These are phyloP conservation scores for Tetrastigma voinierianum DNA, from an alignment of 164 flowering plant genomes.

Conservation along the genomic window DNA sequence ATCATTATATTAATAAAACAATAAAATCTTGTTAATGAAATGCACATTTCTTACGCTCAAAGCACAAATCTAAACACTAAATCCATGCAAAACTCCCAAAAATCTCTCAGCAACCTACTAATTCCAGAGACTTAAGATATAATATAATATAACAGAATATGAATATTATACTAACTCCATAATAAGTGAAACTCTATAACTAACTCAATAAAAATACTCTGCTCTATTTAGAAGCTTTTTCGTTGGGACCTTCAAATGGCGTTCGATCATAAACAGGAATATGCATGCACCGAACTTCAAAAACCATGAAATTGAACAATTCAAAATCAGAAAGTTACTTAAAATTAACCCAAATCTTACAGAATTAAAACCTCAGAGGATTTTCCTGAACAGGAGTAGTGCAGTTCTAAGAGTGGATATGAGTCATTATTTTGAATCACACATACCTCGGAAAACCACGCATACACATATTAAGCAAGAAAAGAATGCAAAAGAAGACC, in stretches of 20 bases:
- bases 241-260: constrained; percentile 73
- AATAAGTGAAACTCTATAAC: too few relatives aligned
- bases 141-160: too few relatives aligned
- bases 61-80: too few relatives aligned
- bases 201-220: too few relatives aligned
- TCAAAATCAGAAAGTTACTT: background rate
- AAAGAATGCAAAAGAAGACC: background rate
- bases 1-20: too few relatives aligned
- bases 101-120: background rate
- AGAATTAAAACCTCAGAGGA: background rate
- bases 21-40: too few relatives aligned
- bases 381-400: background rate
- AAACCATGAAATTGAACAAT: constrained; percentile 49
- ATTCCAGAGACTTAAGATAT: background rate
- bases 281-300: constrained; percentile 92
- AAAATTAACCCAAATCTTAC: background rate
- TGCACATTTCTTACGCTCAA: too few relatives aligned
- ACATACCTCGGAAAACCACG: too few relatives aligned
- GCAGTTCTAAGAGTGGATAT: background rate
- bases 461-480: too few relatives aligned
- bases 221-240: background rate
- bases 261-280: constrained; percentile 87
- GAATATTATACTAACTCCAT: too few relatives aligned
- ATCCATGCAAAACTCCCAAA: background rate
- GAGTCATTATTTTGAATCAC: too few relatives aligned